A percentile compares a stretch with the other conserved stretches of the same genome.
Evolutionary conservation across 2,329 filamentous ascomycete genomes (phyloP).

Genomic region (Cryphonectria radicalis): DNA sequence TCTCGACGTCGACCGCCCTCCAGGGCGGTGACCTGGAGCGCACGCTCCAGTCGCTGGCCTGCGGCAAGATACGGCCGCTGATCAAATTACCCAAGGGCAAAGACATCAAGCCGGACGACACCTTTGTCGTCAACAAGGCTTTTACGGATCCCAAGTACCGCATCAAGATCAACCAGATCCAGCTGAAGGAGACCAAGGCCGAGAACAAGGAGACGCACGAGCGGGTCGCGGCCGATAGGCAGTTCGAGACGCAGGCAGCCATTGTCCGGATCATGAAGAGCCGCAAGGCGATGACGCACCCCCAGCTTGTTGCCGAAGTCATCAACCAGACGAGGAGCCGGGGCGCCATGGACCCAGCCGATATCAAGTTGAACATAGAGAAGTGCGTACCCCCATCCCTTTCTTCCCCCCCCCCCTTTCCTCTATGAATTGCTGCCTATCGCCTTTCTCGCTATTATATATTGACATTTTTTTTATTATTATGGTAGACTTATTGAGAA

Average conservation of each 20-base stretch:
- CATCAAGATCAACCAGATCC: slow-evolving; percentile 98
- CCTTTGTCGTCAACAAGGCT: slow-evolving; percentile 77
- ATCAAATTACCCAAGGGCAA: slow-evolving; percentile 82
- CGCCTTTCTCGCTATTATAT: neutral
- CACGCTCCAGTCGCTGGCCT: slow-evolving; percentile 93
- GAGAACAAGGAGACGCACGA: slow-evolving; percentile 96
- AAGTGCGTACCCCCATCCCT: slow-evolving; percentile 60
- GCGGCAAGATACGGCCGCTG: slow-evolving; percentile 83
- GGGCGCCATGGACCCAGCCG: slow-evolving; percentile 80
- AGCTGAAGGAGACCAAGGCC: slow-evolving; percentile 92
- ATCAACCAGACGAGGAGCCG: slow-evolving; percentile 87
- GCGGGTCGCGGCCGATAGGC: slow-evolving; percentile 82
- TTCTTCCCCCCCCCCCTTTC: too few relatives aligned
- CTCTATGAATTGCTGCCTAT: neutral
- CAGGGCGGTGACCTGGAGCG: slow-evolving; percentile 79
- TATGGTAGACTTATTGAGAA: slow-evolving; percentile 78
- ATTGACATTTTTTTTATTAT: neutral
- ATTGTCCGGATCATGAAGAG: slow-evolving; percentile 98
- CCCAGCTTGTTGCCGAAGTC: slow-evolving; percentile 87
- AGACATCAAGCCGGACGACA: slow-evolving; percentile 78
- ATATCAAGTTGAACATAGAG: slow-evolving; percentile 98
- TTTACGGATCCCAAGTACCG: slow-evolving; percentile 85
- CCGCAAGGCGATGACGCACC: slow-evolving; percentile 82
- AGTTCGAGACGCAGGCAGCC: slow-evolving; percentile 95
- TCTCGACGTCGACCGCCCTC: slow-evolving; percentile 75